Evolutionary conservation across 768 basidiomycete species (phyloP), one percentile per base, ranked within the genome.

Genomic region (Mycena filopes): DNA sequence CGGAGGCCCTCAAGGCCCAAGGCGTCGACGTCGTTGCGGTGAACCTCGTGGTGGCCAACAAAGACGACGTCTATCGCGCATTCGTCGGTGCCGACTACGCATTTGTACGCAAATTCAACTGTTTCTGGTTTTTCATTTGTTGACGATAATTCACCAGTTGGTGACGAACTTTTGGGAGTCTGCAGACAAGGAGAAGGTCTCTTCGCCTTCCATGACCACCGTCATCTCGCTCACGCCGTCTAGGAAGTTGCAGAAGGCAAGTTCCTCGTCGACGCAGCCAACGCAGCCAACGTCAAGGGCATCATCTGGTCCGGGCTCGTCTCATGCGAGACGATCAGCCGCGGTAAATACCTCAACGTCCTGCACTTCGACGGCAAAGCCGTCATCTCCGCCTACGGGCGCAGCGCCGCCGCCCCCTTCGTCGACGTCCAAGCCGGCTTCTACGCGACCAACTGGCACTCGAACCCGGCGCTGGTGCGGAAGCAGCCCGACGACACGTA

Each of bases 221-320:
- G n/a, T n/a, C n/a, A n/a, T n/a, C n/a, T 21, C 6, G n/a, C 25
- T 45, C 43, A 21, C 25, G n/a, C n/a, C 25, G 43, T 10, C n/a
- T 6, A 18, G 18, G 48, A 49, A 8, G 12, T 31, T 20, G 48
- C 48, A 20, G 48, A 49, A 29, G 48, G 48, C 9, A 49, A 49
- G 18, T 29, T 49, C 6, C 26, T 49, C 18, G 31, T 49, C n/a
- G 48, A 49, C 28, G 48, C 28, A 20, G 48, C 48, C 7, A 49
- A 49, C 8, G 48, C 48, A 9, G 48, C 45, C n/a, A n/a, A n/a
- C n/a, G n/a, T n/a, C n/a, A n/a, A n/a, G n/a, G n/a, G n/a, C n/a
- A n/a, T n/a, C n/a, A 23, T 60, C 16, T 60, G 58, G 58, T 60
- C 58, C 6, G 58, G 58, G 4, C 43, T 49, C 8, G 25, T 26